Evolutionary conservation across 1,284 basidiomycete genomes (phyloP), one percentile per base, ranked within the genome.

Genomic region (Sanghuangporus weigelae): DNA sequence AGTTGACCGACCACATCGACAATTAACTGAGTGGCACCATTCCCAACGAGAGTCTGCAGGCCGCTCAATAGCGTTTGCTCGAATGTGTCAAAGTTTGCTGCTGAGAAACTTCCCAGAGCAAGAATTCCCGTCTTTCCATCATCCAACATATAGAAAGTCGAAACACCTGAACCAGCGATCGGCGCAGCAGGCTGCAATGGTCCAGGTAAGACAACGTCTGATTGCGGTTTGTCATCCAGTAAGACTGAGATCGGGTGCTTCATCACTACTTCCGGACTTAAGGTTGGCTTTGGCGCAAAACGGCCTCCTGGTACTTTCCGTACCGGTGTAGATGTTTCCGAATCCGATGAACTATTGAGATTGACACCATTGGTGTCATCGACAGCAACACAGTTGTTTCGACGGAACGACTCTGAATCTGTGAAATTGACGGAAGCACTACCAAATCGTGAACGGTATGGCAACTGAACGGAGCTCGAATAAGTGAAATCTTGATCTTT

Each of bases 51-150:
- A 16, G 75, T 77, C 39, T 77, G 71, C 66, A 86, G 70, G 7
- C 84, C 85, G 1, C 73, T 73, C 57, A 86, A 67, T 60, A 86
- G 69, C 44, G 79, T 78, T 36, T 72, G 68, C 65, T 80, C 72
- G 63, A 86, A 78, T 2, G 67, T 67, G 57, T 73, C 71, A 67
- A 81, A 82, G 63, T 75, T 73, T 2, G 66, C 65, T 12, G 81
- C 81, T 0, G 79, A 79, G 71, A 86, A 86, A 69, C 83, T 85
- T 16, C 84, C 84, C 14, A 86, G 77, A 19, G 82, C 81, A 56
- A 86, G 73, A 1, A 86, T 81, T 42, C 84, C 84, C 0, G 84
- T 85, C 67, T 77, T 79, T n/a, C 73, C 74, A 63, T 86, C 83
- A 2, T 79, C 72, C 12, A 86, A 71, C 70, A 84, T 67, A 69